Evolutionary conservation across 1,284 basidiomycete species (phyloP), one percentile per base, ranked within the genome.

Genomic region (Leucocoprinus gongylophorus): DNA sequence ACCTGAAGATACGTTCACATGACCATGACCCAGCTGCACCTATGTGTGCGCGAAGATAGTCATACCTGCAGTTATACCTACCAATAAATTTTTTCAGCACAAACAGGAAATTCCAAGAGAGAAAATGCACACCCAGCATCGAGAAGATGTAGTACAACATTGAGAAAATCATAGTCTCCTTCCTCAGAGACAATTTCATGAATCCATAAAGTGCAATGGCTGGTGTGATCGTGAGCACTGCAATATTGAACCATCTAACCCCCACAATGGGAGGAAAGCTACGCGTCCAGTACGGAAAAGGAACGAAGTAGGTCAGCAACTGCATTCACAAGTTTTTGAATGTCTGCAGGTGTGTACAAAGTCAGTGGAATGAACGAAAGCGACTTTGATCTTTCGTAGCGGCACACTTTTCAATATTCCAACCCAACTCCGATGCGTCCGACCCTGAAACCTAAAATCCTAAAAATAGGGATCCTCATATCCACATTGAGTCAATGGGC

Each of bases 61-160:
- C 45, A 48, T 48, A 73, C 89, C 89, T 57, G 78, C 78, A 39
- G 78, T 80, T 44, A 79, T 79, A 51, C 76, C 88, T 78, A 62
- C 54, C 51, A 45, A 30, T 30, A 41, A 54, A 57, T 52, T 42
- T 32, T 44, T 56, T 43, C 63, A 54, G 55, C 41, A 42, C 50
- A 4, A 61, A 45, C 33, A 48, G 33, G 56, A 21, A 35, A 21
- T 13, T 21, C 51, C 38, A 52, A 39, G 42, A 37, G 38, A 46
- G 39, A 46, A 28, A 26, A 26, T 33, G 58, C 73, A 61, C 59
- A 81, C 80, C 80, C 51, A 83, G 62, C 79, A 83, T 81, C 32
- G 89, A 88, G 66, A 85, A 86, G 59, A 83, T 71, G 71, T 91
- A 92, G 71, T 88, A 89, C 40, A 75, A 60, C 17, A 75, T 65